A percentile compares a stretch with the other conserved stretches of the same genome.
Evolutionary conservation across 805 yeast species (phyloP).

Genomic region (Starmerella vitae): DNA sequence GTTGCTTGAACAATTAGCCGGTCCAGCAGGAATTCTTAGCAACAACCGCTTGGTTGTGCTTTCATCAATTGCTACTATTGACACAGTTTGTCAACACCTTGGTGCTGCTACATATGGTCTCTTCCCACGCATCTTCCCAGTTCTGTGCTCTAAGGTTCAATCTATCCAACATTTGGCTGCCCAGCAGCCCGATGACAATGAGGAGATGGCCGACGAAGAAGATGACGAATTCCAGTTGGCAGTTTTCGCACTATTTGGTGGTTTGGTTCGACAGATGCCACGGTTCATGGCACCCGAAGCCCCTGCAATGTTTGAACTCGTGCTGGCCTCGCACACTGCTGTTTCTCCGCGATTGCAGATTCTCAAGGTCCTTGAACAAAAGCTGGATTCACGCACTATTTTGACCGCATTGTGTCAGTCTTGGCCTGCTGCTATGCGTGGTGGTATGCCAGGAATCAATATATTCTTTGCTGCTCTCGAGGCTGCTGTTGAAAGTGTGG

Average conservation of each 20-base stretch:
- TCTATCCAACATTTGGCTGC: neutral
- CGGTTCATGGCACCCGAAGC: slow-evolving; percentile 64
- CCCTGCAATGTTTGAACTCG: slow-evolving; percentile 44
- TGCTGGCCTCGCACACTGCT: slow-evolving; percentile 36
- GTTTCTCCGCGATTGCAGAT: slow-evolving; percentile 37
- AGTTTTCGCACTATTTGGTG: slow-evolving; percentile 53
- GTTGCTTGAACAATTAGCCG: slow-evolving; percentile 39
- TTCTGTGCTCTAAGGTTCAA: slow-evolving; percentile 42
- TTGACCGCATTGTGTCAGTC: slow-evolving; percentile 46
- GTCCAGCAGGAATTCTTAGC: slow-evolving; percentile 41
- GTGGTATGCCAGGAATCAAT: slow-evolving; percentile 40
- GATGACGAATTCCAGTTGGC: slow-evolving; percentile 50
- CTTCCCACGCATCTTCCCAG: slow-evolving; percentile 74
- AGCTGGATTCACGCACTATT: slow-evolving; percentile 52
- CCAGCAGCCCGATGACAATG: slow-evolving; percentile 1
- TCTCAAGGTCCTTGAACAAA: slow-evolving; percentile 47
- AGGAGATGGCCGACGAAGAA: slow-evolving; percentile 28
- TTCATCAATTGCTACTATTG: slow-evolving; percentile 59
- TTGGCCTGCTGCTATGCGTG: slow-evolving; percentile 38
- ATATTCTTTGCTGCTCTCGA: slow-evolving; percentile 58
- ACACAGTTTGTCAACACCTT: slow-evolving; percentile 52
- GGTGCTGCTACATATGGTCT: slow-evolving; percentile 80
- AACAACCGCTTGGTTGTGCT: slow-evolving; percentile 49
- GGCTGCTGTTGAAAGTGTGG: slow-evolving; percentile 47
- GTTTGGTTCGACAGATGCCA: slow-evolving; percentile 71